Conservation (phyloP, 371 early-diverging fungal genomes). For the Vittaforma corneae region DNA sequence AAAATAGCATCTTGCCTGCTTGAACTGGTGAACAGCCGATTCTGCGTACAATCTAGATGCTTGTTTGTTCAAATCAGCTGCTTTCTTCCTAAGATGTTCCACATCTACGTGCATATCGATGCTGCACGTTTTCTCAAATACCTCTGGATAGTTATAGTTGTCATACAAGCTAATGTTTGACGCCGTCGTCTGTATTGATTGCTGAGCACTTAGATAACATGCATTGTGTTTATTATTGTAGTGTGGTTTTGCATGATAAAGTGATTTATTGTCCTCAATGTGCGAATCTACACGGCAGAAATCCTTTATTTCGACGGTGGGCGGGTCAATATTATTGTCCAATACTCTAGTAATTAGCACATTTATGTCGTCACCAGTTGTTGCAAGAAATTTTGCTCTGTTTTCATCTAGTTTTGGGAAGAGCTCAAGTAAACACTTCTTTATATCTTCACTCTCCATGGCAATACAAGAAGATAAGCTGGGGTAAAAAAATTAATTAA, state of each 20-base stretch:
- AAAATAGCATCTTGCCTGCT: slow-evolving; percentile 8
- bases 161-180: background rate
- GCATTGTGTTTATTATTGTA: too few relatives aligned
- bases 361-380: slow-evolving; percentile 17
- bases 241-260: too few relatives aligned
- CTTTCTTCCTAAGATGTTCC: background rate
- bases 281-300: background rate
- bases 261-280: background rate
- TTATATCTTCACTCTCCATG: too few relatives aligned
- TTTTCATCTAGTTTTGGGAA: slow-evolving; percentile 10
- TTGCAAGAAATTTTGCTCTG: background rate
- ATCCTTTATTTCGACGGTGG: slow-evolving; percentile 9
- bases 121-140: slow-evolving; percentile 1
- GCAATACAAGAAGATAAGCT: too few relatives aligned
- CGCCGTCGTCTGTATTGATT: background rate
- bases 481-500: too few relatives aligned
- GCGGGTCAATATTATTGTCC: slow-evolving; percentile 25
- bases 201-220: too few relatives aligned
- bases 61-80: background rate
- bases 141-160: slow-evolving; percentile 26
- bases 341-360: slow-evolving; percentile 24
- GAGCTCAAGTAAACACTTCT: too few relatives aligned
- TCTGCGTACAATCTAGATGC: background rate
- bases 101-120: background rate
- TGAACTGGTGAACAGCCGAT: too few relatives aligned